phyloP scores from a whole-genome alignment of 169 alveolate species.

The Perkinsus olseni region DNA sequence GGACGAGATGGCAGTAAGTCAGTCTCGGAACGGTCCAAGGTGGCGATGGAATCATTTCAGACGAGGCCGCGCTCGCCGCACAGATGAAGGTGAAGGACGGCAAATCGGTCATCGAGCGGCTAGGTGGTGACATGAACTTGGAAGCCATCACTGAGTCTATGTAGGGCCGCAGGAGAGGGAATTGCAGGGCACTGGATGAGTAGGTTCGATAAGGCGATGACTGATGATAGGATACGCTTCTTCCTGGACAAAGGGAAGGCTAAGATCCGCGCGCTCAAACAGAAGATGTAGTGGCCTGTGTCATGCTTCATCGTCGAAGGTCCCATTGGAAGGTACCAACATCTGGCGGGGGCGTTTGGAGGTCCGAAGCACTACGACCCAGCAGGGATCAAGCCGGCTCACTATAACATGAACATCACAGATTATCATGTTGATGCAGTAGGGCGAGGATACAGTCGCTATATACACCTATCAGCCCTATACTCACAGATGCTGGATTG shows the following conservation, averaged over 20 bases:
- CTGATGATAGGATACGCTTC: background rate
- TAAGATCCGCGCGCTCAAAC: background rate
- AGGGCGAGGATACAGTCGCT: background rate
- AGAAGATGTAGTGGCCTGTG: background rate
- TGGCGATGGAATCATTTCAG: background rate
- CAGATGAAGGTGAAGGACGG: background rate
- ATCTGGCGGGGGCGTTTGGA: background rate
- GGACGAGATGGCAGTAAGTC: background rate
- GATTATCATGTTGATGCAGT: background rate
- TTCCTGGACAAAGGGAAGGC: background rate
- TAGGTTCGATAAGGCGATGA: background rate
- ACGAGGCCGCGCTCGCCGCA: background rate
- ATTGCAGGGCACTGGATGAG: too few species aligned
- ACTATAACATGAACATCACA: background rate
- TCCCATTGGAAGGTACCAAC: background rate
- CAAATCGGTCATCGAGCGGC: background rate
- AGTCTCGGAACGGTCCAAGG: background rate
- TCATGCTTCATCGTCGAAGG: too few species aligned
- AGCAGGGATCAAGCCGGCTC: background rate
- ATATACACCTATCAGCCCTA: background rate
- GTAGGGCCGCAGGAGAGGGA: background rate
- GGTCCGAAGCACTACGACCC: background rate
- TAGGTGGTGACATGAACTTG: background rate
- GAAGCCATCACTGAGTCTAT: background rate
- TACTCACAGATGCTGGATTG: background rate